Evolutionary conservation across 805 yeast species (phyloP), one percentile per base, ranked within the genome.

Genomic region (Metschnikowia lochheadii): DNA sequence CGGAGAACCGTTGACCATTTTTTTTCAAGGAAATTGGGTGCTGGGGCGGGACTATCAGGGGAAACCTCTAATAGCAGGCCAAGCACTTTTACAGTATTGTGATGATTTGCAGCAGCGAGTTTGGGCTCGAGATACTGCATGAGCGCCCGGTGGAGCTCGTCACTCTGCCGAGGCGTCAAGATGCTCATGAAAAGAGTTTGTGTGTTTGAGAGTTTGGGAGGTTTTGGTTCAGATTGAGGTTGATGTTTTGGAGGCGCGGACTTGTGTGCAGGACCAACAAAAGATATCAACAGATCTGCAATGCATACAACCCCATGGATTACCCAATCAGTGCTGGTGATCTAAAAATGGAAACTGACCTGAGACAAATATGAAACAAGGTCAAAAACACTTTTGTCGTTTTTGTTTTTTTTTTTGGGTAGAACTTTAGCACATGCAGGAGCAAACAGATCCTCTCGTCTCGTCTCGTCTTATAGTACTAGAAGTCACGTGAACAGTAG

Each of bases 1-100:
- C 96, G 72, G 32, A 89, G 75, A 3, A 91, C 92, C 0, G 96
- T 84, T 0, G 85, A 76, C 97, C 97, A 91, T 69, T 90, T 91
- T 67, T 84, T 85, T 57, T 85, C 89, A 37, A 89, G 69, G 52
- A 73, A 74, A 54, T 71, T 63, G 45, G 73, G 67, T 10, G 73
- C 68, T 5, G 40, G 33, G 5, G 70, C 57, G 17, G 59, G 56
- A 31, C 56, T 59, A 10, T 75, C 61, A n/a, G 36, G 38, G 6
- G 46, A 3, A 34, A 60, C 29, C 53, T 55, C 41, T 51, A 60
- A 40, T 46, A 57, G 40, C 18, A 14, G 44, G 15, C 48, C 46
- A n/a, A 47, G 47, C 10, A 48, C 45, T 7, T 43, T 43, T 13
- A 54, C 47, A 8, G 33, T 29, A 4, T 20, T 37, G 18, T 11